Conservation (phyloP, 305 asterid species). For the Fraxinus latifolia region DNA sequence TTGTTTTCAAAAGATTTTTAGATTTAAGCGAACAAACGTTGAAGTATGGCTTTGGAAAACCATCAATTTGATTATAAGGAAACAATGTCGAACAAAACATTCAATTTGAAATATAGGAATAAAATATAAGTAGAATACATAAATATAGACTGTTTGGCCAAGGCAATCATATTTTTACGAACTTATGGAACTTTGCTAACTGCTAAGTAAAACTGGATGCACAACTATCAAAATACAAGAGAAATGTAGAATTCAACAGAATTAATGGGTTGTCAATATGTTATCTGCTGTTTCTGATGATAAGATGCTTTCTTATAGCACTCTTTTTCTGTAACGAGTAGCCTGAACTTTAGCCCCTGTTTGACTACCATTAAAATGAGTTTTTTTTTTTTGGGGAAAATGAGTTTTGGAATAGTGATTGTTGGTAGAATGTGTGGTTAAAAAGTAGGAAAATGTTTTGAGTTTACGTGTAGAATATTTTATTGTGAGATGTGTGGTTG, state of each 20-base stretch:
- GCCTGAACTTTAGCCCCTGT: background rate
- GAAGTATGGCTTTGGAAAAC: background rate
- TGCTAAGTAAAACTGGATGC: background rate
- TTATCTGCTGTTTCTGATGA: background rate
- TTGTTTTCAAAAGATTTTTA: background rate
- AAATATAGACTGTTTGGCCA: background rate
- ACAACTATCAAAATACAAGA: background rate
- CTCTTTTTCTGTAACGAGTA: background rate
- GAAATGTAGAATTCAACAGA: background rate
- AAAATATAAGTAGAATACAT: background rate
- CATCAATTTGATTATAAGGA: background rate
- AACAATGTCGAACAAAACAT: background rate
- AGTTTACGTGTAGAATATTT: background rate
- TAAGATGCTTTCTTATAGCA: background rate
- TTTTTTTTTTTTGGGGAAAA: no score
- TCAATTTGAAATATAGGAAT: background rate
- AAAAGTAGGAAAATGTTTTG: background rate
- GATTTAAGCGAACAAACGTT: background rate
- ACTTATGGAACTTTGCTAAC: background rate
- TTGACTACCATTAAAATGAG: background rate
- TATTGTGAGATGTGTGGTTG: background rate
- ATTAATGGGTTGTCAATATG: background rate
- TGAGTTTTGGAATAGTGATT: background rate
- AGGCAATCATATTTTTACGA: background rate
- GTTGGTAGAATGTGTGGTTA: background rate